Base-by-base conservation (phyloP, 495 filamentous ascomycete species). In the Penicillium cataractarum region DNA sequence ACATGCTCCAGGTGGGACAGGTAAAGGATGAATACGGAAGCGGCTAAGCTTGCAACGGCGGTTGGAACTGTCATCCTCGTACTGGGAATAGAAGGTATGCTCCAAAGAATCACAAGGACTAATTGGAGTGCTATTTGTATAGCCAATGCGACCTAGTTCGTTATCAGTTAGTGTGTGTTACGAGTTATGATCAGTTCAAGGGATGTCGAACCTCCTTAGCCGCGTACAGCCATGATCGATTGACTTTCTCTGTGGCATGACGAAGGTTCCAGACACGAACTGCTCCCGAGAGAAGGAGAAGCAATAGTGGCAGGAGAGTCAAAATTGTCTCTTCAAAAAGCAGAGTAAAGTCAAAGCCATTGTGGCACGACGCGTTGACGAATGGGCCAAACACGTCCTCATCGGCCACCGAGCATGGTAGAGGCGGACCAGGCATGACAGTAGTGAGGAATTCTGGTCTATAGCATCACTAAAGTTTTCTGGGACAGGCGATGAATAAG, bases 1-100 rank as follows among this genome's bases (percentile, higher is more conserved):
- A 62, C 22, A 49, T 72, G 67, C 53, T 72, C 69, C 12, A 72
- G 44, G 33, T 69, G 67, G 17, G 67, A 70, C 33, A 72, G 33
- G 42, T 61, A 69, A 4, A 59, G 33, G 19, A 61, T 24, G 19
- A 62, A 32, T 5, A 64, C 31, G 7, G 49, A 65, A 22, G 48
- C 35, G 5, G 52, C 24, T 4, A 67, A 9, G 6, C 57, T 56
- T 15, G 26, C 55, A 35, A 65, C 26, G n/a, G 56, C 54, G 44
- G 66, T 65, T n/a, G 56, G 21, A 21, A 69, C 21, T 6, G 69
- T 69, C 39, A 64, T 56, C 15, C 46, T 62, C n/a, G 69, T 71
- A 21, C 29, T 69, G 26, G 64, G 53, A 26, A 58, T 64, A 4
- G 44, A 39, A 13, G 27, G 22, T 42, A 58, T 66, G 55, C 27